Conservation (phyloP, 179 eudicot genomes). For the Vitellaria paradoxa region DNA sequence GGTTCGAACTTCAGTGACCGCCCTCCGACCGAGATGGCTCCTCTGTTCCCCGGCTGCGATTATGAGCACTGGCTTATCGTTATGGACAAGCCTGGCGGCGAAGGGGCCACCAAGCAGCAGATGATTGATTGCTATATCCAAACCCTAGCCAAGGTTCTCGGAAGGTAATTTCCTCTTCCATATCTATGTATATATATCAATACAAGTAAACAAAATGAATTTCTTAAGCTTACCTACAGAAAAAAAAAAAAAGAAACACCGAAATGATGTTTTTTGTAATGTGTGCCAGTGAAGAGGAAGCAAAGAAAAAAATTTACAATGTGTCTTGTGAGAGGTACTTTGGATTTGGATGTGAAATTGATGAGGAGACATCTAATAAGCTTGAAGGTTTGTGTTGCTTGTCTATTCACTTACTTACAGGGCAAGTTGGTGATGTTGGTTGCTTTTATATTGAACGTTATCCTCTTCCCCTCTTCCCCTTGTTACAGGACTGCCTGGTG, state of each 20-base stretch:
- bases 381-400: slow-evolving; percentile 66
- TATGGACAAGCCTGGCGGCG: slow-evolving; percentile 88
- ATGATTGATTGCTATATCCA: slow-evolving; percentile 70
- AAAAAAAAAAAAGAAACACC: no score
- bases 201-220: no score
- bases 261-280: neutral
- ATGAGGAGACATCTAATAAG: slow-evolving; percentile 93
- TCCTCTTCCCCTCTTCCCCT: neutral
- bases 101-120: slow-evolving; percentile 58
- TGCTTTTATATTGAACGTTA: neutral
- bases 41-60: slow-evolving; percentile 76
- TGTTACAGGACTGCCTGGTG: slow-evolving; percentile 78
- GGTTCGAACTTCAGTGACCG: slow-evolving; percentile 53
- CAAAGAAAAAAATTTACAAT: slow-evolving; percentile 84
- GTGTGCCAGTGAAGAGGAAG: slow-evolving; percentile 73
- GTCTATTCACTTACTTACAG: neutral
- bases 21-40: slow-evolving; percentile 82
- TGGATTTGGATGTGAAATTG: slow-evolving; percentile 93
- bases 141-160: slow-evolving; percentile 66
- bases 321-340: slow-evolving; percentile 94
- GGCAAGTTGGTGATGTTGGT: neutral
- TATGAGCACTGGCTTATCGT: slow-evolving; percentile 85
- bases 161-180: slow-evolving; percentile 36
- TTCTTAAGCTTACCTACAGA: no score
- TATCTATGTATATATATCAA: no score